These are phyloP conservation scores for Solanum hybrid DNA, from an alignment of 305 asterid species.

Conservation along the genomic window DNA sequence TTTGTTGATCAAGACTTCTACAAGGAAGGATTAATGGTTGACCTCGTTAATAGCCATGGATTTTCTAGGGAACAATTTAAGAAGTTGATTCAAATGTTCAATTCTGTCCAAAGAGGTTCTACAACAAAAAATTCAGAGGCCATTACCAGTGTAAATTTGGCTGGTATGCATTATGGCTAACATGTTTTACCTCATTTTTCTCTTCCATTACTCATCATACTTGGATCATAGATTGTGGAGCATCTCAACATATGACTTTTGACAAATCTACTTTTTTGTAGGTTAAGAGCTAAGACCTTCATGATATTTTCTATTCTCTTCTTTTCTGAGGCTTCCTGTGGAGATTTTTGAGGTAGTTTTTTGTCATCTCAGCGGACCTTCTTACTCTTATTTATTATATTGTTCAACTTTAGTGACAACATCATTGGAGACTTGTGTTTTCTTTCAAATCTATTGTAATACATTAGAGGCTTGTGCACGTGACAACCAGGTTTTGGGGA, in stretches of 20 bases:
- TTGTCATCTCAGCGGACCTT: too few relatives aligned
- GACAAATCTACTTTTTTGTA: background rate
- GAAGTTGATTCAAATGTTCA: background rate
- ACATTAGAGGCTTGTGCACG: too few relatives aligned
- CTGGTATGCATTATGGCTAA: background rate
- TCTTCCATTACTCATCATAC: background rate
- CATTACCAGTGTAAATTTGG: background rate
- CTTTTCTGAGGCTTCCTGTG: too few relatives aligned
- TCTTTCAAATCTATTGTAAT: too few relatives aligned
- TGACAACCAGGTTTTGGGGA: too few relatives aligned
- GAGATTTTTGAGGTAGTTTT: too few relatives aligned
- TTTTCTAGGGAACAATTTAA: background rate
- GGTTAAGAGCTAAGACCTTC: too few relatives aligned
- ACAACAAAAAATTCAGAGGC: background rate
- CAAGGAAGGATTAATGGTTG: background rate
- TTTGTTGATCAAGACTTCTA: background rate
- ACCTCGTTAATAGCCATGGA: background rate
- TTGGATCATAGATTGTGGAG: background rate
- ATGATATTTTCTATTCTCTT: too few relatives aligned
- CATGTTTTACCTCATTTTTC: background rate
- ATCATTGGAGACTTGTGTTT: too few relatives aligned
- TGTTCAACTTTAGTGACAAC: too few relatives aligned
- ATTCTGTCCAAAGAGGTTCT: background rate
- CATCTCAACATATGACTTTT: background rate
- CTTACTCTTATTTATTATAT: too few relatives aligned